phyloP scores from a whole-genome alignment of 2,329 filamentous ascomycete genomes.

The Xylariaceae sp. region DNA sequence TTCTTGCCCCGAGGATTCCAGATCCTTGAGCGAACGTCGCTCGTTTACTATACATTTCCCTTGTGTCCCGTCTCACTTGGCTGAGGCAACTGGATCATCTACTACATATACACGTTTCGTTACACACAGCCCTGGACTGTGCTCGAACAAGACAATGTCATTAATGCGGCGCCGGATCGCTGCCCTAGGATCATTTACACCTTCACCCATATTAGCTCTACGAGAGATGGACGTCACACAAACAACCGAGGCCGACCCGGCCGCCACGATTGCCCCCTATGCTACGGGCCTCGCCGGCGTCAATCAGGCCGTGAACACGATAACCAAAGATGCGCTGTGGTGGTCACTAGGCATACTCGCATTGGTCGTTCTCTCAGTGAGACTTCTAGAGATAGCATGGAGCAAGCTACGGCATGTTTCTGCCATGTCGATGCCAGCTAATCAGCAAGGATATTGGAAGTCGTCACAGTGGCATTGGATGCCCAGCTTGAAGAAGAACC shows the following conservation, averaged over 20 bases:
- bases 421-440: conserved; percentile 51
- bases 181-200: conserved; percentile 28
- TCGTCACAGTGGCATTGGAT: conserved; percentile 55
- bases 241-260: conserved; percentile 17
- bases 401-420: conserved; percentile 55
- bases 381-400: conserved; percentile 52
- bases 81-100: conserved; percentile 15
- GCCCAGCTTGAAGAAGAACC: conserved; percentile 57
- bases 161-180: conserved; percentile 35
- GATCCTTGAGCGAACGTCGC: conserved; percentile 17
- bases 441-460: conserved; percentile 58
- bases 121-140: conserved; percentile 7
- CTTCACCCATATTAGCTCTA: conserved; percentile 29
- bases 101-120: conserved; percentile 5
- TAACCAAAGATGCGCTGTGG: conserved; percentile 57
- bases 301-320: conserved; percentile 53
- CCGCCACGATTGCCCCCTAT: conserved; percentile 53
- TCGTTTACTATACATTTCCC: conserved; percentile 27
- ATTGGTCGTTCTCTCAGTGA: conserved; percentile 49
- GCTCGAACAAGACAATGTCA: conserved; percentile 28
- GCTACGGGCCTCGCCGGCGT: conserved; percentile 56
- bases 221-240: conserved; percentile 24
- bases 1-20: conserved; percentile 27
- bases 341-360: conserved; percentile 56
- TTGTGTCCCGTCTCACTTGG: conserved; percentile 20